Conservation (phyloP, 495 filamentous ascomycete species). For the Copromyces sp. region DNA sequence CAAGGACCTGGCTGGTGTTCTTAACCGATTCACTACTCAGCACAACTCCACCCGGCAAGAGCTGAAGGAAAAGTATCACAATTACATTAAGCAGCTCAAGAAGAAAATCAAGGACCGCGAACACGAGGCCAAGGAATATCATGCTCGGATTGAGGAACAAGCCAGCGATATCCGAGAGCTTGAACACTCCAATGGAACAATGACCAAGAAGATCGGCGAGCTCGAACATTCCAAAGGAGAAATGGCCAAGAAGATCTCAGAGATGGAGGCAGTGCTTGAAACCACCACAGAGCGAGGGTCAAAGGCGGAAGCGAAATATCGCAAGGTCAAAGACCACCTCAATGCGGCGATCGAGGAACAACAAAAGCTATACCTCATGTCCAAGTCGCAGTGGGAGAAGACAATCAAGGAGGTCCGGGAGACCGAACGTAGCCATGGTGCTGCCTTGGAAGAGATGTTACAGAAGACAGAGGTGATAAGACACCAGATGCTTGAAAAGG, state of each 20-base stretch:
- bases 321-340: constrained; percentile 18
- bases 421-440: constrained; percentile 9
- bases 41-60: constrained; percentile 10
- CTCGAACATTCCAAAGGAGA: constrained; percentile 13
- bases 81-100: constrained; percentile 13
- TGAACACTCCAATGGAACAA: constrained; percentile 8
- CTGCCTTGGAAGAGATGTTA: constrained; percentile 15
- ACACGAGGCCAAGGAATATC: background rate
- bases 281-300: constrained; percentile 9
- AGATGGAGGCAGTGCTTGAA: constrained; percentile 14
- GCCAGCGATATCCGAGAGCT: constrained; percentile 16
- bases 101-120: constrained; percentile 1
- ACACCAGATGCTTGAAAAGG: constrained; percentile 22
- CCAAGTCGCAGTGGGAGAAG: constrained; percentile 19
- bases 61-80: constrained; percentile 12
- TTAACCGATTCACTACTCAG: constrained; percentile 17
- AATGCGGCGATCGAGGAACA: constrained; percentile 32
- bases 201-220: constrained; percentile 15
- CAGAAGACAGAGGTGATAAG: constrained; percentile 21
- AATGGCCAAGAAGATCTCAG: constrained; percentile 11
- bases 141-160: constrained; percentile 3
- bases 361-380: constrained; percentile 24
- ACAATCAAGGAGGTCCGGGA: constrained; percentile 15
- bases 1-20: constrained; percentile 8
- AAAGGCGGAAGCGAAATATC: constrained; percentile 22